Percentiles rank a stretch among this genome's conserved stretches.
phyloP scores from a whole-genome alignment of 805 yeast species.

The Cyberlindnera galapagoensis region DNA sequence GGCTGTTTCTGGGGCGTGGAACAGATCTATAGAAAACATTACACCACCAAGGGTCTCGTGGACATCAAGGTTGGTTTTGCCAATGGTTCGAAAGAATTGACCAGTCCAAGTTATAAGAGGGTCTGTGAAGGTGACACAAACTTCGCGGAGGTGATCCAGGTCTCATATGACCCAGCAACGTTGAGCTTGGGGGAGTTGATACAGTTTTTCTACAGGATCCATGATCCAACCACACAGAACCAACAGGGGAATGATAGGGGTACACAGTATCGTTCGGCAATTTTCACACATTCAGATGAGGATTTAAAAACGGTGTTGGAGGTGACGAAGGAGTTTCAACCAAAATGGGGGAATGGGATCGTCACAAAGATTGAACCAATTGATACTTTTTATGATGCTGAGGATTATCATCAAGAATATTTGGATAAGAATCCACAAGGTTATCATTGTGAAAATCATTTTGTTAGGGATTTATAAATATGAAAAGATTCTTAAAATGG shows the following conservation, averaged over 20 bases:
- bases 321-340: slow-evolving; percentile 51
- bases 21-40: slow-evolving; percentile 69
- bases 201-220: slow-evolving; percentile 84
- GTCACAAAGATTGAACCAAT: slow-evolving; percentile 68
- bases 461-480: slow-evolving; percentile 48
- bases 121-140: slow-evolving; percentile 77
- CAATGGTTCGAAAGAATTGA: slow-evolving; percentile 49
- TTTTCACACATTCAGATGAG: slow-evolving; percentile 54
- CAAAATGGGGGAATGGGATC: slow-evolving; percentile 62
- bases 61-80: slow-evolving; percentile 88
- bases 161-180: slow-evolving; percentile 69
- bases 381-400: slow-evolving; percentile 82
- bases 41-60: slow-evolving; percentile 53
- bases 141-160: slow-evolving; percentile 76
- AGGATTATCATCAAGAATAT: slow-evolving; percentile 86
- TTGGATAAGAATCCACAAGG: slow-evolving; percentile 77
- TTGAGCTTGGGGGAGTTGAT: slow-evolving; percentile 55
- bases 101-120: slow-evolving; percentile 52
- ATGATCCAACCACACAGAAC: slow-evolving; percentile 85
- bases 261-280: slow-evolving; percentile 83
- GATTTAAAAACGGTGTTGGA: slow-evolving; percentile 37
- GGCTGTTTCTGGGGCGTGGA: slow-evolving; percentile 92
- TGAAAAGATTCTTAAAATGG: too few species aligned
- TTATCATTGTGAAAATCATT: slow-evolving; percentile 88
- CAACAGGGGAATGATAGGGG: slow-evolving; percentile 87